Conservation (phyloP, 192 early-diverging fungal genomes). For the Funneliformis geosporum region DNA sequence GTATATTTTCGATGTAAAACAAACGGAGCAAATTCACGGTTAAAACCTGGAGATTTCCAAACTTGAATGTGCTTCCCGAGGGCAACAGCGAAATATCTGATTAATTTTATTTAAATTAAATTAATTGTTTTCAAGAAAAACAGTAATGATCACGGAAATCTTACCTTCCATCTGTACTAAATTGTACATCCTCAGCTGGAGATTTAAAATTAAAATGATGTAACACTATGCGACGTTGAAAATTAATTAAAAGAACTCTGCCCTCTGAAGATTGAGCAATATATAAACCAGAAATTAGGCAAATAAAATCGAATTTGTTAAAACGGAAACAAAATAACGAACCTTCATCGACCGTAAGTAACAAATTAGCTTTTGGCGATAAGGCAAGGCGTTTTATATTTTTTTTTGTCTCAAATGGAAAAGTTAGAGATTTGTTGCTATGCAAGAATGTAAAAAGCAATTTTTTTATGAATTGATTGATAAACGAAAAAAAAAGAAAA, state of each 20-base stretch:
- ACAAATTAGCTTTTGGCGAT: slow-evolving; percentile 83
- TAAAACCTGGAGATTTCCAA: slow-evolving; percentile 91
- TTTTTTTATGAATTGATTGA: no score
- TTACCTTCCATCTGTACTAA: slow-evolving; percentile 87
- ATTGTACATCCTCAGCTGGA: slow-evolving; percentile 79
- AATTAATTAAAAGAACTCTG: slow-evolving; percentile 84
- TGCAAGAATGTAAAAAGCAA: slow-evolving; percentile 21
- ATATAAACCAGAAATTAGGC: neutral
- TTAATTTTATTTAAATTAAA: neutral
- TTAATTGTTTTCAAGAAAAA: neutral
- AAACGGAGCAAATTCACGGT: slow-evolving; percentile 91
- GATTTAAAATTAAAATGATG: slow-evolving; percentile 88
- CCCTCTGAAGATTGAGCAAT: slow-evolving; percentile 61
- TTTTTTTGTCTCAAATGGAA: slow-evolving; percentile 93
- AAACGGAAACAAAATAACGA: neutral
- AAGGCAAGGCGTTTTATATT: slow-evolving; percentile 88
- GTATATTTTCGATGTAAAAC: slow-evolving; percentile 76
- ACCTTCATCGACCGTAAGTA: slow-evolving; percentile 93
- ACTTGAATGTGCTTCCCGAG: slow-evolving; percentile 83
- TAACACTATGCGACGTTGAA: slow-evolving; percentile 79
- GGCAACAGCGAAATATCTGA: slow-evolving; percentile 79
- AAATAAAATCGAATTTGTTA: neutral
- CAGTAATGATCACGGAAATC: neutral
- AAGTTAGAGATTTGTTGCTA: slow-evolving; percentile 88
- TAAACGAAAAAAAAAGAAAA: neutral